Conservation (phyloP, 2,329 filamentous ascomycete species). For the Diaporthe citri region DNA sequence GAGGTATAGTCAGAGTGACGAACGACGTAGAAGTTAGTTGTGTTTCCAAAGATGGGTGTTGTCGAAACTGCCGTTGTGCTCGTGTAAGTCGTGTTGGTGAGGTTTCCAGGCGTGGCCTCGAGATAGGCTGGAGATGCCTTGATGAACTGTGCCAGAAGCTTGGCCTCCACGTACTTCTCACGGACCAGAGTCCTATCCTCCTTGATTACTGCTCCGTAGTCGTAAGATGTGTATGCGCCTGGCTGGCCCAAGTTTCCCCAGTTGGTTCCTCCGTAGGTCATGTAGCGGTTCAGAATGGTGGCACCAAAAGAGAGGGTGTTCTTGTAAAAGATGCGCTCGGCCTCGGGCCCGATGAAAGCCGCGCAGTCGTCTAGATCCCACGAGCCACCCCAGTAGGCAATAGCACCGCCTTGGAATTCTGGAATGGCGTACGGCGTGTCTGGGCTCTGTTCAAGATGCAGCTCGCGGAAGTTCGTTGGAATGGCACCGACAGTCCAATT, state of each 20-base stretch:
- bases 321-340: conserved; percentile 84
- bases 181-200: conserved; percentile 77
- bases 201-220: conserved; percentile 70
- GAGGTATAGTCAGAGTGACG: conserved; percentile 76
- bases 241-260: conserved; percentile 84
- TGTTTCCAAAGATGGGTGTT: conserved; percentile 71
- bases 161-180: conserved; percentile 85
- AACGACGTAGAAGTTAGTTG: conserved; percentile 73
- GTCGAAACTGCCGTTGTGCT: conserved; percentile 69
- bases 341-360: conserved; percentile 77
- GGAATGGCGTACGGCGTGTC: conserved; percentile 74
- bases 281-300: conserved; percentile 80
- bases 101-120: conserved; percentile 65
- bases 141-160: conserved; percentile 81
- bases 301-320: conserved; percentile 76
- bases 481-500: conserved; percentile 70
- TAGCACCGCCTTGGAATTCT: conserved; percentile 75
- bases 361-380: conserved; percentile 75
- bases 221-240: conserved; percentile 71
- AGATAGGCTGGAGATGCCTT: conserved; percentile 79
- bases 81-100: conserved; percentile 61
- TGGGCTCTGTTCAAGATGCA: conserved; percentile 72
- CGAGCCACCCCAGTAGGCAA: conserved; percentile 80
- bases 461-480: conserved; percentile 66
- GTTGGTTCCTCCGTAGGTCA: conserved; percentile 85